phyloP scores from a whole-genome alignment of 257 asterid species.

The Catharanthus roseus region DNA sequence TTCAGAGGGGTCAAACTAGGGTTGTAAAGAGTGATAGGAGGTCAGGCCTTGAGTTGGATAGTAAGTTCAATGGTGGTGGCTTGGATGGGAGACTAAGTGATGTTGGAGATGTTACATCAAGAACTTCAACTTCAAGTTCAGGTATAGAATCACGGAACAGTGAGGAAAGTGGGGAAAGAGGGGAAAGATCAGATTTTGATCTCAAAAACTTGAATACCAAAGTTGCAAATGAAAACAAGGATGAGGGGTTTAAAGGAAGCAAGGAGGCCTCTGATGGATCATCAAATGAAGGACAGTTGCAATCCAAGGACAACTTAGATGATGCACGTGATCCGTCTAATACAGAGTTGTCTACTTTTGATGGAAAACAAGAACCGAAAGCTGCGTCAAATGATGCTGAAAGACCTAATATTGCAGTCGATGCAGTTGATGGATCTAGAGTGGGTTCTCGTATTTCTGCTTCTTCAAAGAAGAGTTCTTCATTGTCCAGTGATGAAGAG shows the following conservation, averaged over 20 bases:
- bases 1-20: slow-evolving; percentile 40
- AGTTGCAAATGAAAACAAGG: slow-evolving; percentile 20
- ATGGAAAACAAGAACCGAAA: slow-evolving; percentile 34
- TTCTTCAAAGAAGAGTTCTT: slow-evolving; percentile 48
- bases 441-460: slow-evolving; percentile 31
- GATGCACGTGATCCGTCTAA: slow-evolving; percentile 10
- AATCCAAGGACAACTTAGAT: slow-evolving; percentile 18
- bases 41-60: slow-evolving; percentile 38
- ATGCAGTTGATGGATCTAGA: slow-evolving; percentile 30
- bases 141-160: slow-evolving; percentile 35
- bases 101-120: slow-evolving; percentile 34
- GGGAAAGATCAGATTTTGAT: slow-evolving; percentile 33
- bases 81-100: slow-evolving; percentile 38
- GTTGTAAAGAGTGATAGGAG: slow-evolving; percentile 41
- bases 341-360: slow-evolving; percentile 28
- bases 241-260: slow-evolving; percentile 25
- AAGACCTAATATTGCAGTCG: slow-evolving; percentile 25
- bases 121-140: slow-evolving; percentile 30
- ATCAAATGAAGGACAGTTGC: slow-evolving; percentile 33
- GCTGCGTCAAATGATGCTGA: slow-evolving; percentile 29
- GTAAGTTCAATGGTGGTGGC: slow-evolving; percentile 34
- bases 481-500: slow-evolving; percentile 54
- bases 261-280: slow-evolving; percentile 29
- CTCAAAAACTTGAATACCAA: slow-evolving; percentile 21
- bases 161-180: slow-evolving; percentile 23